Base-by-base conservation (phyloP, 2,329 filamentous ascomycete genomes). In the Thelonectria olida region DNA sequence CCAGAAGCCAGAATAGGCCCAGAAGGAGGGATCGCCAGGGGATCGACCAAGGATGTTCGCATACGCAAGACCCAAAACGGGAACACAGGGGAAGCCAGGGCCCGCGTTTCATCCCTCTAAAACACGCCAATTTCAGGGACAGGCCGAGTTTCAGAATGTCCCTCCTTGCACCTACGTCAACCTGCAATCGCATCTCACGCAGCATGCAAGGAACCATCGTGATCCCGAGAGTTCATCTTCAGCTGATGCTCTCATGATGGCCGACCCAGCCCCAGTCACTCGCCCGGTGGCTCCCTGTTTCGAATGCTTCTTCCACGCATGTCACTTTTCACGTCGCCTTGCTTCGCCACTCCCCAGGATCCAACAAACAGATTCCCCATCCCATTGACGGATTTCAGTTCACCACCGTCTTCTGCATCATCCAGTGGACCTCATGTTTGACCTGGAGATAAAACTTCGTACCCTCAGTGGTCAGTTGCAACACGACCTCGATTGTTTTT, bases 41-140 rank as follows among this genome's bases (percentile, higher is more conserved):
- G 52, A 47, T 54, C 42, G 42, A 19, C 48, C 57, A 44, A 41
- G 58, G 39, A 47, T 47, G 20, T 28, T 36, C 25, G 31, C 49
- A 45, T 27, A 25, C 17, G 22, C 38, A 19, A 27, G 20, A n/a
- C 44, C 58, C 23, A 61, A 61, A 55, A 25, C 45, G 55, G 45
- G 36, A 31, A 13, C 49, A 47, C 52, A 38, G 38, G 51, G 45
- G 52, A 22, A 31, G 52, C 57, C 57, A 34, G 38, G 58, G 28
- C 48, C 38, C 31, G 41, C 31, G 58, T 61, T 61, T 61, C 58
- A 60, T 45, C 51, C 45, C 42, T 45, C 50, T 34, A 49, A 52
- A 61, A 55, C 52, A 39, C 47, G 39, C 45, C 51, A 22, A 50
- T 39, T 31, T 45, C n/a, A 45, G 52, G 28, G 48, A 44, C 31